These are phyloP conservation scores for Nothopassalora personata DNA, from an alignment of 2,329 filamentous ascomycete genomes.

Conservation along the genomic window DNA sequence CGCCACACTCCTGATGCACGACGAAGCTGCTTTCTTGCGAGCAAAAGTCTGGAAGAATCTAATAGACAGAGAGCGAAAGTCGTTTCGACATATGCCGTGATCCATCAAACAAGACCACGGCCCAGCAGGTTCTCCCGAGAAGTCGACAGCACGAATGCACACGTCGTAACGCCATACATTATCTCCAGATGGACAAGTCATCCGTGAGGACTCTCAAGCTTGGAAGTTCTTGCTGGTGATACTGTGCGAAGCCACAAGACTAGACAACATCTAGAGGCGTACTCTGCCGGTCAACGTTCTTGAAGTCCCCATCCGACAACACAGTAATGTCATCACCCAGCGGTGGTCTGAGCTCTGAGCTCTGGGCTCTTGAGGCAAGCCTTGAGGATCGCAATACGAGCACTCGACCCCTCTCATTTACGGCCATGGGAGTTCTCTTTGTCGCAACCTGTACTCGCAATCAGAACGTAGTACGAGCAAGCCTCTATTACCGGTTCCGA, in stretches of 20 bases:
- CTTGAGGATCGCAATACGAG: not conserved
- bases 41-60: not conserved
- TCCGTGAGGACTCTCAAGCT: not conserved
- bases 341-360: not conserved
- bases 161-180: not conserved
- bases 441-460: not conserved
- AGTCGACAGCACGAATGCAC: not conserved
- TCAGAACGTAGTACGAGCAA: conserved; percentile 1
- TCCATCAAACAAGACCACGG: not conserved
- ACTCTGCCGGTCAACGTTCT: not conserved
- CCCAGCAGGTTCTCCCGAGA: not conserved
- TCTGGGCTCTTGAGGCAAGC: not conserved
- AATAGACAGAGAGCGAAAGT: not conserved
- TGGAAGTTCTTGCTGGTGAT: not conserved
- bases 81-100: not conserved
- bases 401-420: not conserved
- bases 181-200: not conserved
- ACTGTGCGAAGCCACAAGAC: not conserved
- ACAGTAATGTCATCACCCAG: not conserved
- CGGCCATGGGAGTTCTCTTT: conserved; percentile 2
- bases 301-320: not conserved
- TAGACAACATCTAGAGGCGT: not conserved
- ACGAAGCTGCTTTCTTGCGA: not conserved
- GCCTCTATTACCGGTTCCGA: not conserved
- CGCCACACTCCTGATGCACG: not conserved